Conservation (phyloP, 352 stramenopile genomes). For the Hyaloperonospora arabidopsidis region DNA sequence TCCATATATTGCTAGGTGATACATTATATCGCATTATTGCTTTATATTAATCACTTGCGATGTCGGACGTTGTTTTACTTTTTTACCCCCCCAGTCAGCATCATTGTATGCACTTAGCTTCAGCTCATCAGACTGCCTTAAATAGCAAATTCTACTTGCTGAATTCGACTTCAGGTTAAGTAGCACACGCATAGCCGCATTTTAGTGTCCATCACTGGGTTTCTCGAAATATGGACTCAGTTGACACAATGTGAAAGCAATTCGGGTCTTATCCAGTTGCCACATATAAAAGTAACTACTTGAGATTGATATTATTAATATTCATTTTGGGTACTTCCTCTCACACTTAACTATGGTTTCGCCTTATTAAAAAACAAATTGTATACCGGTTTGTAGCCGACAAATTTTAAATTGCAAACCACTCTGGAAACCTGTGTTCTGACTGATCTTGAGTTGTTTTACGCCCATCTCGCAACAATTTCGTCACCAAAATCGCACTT, state of each 20-base stretch:
- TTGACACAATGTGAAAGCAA: background rate
- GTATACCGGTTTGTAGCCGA: background rate
- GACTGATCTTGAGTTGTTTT: background rate
- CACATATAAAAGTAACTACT: no score
- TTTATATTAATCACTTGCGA: background rate
- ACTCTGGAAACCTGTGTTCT: background rate
- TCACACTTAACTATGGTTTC: background rate
- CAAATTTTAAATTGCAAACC: background rate
- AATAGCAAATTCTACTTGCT: background rate
- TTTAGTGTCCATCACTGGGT: background rate
- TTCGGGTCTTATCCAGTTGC: background rate
- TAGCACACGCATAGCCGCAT: no score
- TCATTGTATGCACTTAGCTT: background rate
- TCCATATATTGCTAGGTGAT: background rate
- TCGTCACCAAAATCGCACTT: background rate
- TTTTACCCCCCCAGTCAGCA: background rate
- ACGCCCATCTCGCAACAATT: background rate
- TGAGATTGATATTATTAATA: no score
- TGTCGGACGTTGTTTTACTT: no score
- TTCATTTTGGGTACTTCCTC: background rate
- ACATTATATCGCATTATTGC: background rate
- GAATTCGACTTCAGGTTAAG: background rate
- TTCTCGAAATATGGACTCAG: background rate
- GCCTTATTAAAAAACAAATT: no score
- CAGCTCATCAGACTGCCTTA: background rate